Conservation (phyloP, 768 basidiomycete genomes). For the Tricholoma bakamatsutake region DNA sequence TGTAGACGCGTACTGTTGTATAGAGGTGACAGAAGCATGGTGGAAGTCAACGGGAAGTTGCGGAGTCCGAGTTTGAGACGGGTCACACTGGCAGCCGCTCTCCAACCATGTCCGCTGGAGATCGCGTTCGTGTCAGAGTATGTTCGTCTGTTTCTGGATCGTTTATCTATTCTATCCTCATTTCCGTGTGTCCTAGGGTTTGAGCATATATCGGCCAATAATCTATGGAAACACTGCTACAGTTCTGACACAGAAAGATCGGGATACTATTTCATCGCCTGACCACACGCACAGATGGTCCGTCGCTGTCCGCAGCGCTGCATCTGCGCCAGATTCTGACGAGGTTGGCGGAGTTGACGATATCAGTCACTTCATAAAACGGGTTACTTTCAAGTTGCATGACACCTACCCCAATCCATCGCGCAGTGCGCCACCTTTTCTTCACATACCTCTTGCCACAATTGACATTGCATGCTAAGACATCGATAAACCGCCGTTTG, state of each 20-base stretch:
- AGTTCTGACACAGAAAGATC: conserved; percentile 70
- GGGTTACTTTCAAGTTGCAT: conserved; percentile 95
- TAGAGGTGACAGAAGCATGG: conserved; percentile 50
- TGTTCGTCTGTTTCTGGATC: conserved; percentile 24
- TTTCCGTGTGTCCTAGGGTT: conserved; percentile 46
- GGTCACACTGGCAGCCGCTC: conserved; percentile 32
- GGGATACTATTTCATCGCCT: conserved; percentile 43
- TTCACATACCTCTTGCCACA: conserved; percentile 2
- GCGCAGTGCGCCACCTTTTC: conserved; percentile 59
- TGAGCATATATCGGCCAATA: conserved; percentile 83
- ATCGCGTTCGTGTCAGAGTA: conserved; percentile 78
- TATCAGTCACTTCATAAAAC: conserved; percentile 85
- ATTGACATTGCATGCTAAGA: conserved; percentile 37
- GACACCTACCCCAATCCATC: conserved; percentile 92
- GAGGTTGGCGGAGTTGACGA: conserved; percentile 89
- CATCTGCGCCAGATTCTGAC: conserved; percentile 65
- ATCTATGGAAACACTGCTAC: conserved; percentile 94
- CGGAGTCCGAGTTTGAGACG: conserved; percentile 27
- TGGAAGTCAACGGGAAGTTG: conserved; percentile 35
- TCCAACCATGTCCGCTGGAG: conserved; percentile 46
- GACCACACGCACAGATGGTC: conserved; percentile 98
- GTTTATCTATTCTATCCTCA: conserved; percentile 10
- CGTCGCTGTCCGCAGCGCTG: conserved; percentile 86
- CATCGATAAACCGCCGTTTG: conserved; percentile 90
- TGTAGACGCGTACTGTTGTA: conserved; percentile 51